Evolutionary conservation across 2,329 filamentous ascomycete species (phyloP), one percentile per base, ranked within the genome.

Genomic region (Xylaria sp.): DNA sequence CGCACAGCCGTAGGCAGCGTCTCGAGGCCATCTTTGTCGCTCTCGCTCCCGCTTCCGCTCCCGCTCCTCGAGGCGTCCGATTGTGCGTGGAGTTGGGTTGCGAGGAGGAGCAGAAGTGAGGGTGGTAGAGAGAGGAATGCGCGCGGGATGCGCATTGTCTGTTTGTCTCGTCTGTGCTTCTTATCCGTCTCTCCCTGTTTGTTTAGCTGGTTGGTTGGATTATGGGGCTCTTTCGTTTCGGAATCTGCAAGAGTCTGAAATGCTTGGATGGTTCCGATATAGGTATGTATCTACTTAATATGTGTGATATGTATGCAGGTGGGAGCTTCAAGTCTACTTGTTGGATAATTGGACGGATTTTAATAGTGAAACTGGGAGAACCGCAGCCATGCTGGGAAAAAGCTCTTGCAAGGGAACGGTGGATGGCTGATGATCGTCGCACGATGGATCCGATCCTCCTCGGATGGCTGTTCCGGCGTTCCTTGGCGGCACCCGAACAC

Each of bases 1-100:
- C 87, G 88, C 64, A 94, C 84, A 0, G 88, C 92, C 1, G 87
- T 86, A 0, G 91, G 91, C 6, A 80, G 73, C 37, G 66, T 73
- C 55, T 52, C 56, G n/a, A 73, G 67, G 67, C 74, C 60, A 76
- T 69, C 78, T 39, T 65, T 18, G 39, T 41, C 12, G 15, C 13
- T 15, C 39, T 41, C 12, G 13, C 13, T 41, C 39, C 39, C 12
- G 13, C n/a, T n/a, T n/a, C n/a, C n/a, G n/a, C 15, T 41, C 39
- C 15, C 12, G n/a, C 6, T 39, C 48, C 51, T 57, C 25, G 63
- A 15, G 46, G 3, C 41, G 41, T 41, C 55, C 13, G 58, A 57
- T 37, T 66, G 65, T 4, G 81, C 81, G 2, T 75, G 73, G 15
- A 81, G 74, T 55, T 83, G 80, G 1, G 80, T 79, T 2, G 82